Evolutionary conservation across 1,284 basidiomycete species (phyloP), one percentile per base, ranked within the genome.

Genomic region (Amylostereum chailletii): DNA sequence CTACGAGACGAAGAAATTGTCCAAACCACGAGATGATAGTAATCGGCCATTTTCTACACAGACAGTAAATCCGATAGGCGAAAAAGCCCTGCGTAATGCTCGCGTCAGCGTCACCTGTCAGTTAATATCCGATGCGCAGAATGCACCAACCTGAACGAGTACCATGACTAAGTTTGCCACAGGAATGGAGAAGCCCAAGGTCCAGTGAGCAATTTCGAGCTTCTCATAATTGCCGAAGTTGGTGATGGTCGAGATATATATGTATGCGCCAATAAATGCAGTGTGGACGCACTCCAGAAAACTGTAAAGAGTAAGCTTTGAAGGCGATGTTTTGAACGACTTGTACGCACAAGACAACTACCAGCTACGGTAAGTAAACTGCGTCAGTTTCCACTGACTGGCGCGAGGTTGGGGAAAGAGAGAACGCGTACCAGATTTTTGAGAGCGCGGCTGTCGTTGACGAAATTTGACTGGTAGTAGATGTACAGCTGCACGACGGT

Each of bases 401-500:
- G n/a, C n/a, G n/a, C n/a, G n/a, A n/a, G n/a, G n/a, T n/a, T n/a
- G n/a, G n/a, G n/a, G n/a, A n/a, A n/a, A n/a, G n/a, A 7, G 29
- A 44, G 42, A 42, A 27, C 10, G 8, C 42, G 11, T 19, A 44
- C 42, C 10, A 44, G 31, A 8, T n/a, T 10, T 44, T 44, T 44
- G 27, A 44, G 6, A 9, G 8, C 5, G 5, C 7, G n/a, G 29
- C 27, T 29, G 42, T 44, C 46, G 46, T 19, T 47, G 39, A 5
- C n/a, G 31, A 47, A 47, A 10, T 47, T 31, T 29, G 46, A 33
- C 26, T 47, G 46, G 36, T 47, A 47, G 27, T 47, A 47, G 8
- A 27, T 47, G 29, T 38, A 47, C 36, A 37, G 19, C 30, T 47
- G 46, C 4, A 47, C 46, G 8, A 31, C 46, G 11, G 19, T 47